These are phyloP conservation scores for Pythium guiyangense DNA, from an alignment of 352 stramenopile genomes.

Conservation along the genomic window DNA sequence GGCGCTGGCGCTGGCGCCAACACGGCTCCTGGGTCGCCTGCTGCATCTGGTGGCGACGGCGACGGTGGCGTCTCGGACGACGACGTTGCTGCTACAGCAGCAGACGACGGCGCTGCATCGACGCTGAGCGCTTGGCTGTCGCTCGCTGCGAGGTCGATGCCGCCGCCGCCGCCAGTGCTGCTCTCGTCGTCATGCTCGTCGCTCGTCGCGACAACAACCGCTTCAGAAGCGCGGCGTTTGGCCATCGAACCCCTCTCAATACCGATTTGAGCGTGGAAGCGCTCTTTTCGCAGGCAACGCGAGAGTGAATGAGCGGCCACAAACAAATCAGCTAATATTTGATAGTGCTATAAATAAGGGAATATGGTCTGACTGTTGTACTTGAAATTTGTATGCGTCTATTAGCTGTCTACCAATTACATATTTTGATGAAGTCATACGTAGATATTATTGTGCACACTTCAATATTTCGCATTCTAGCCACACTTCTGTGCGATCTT, in stretches of 20 bases:
- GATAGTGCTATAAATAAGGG: too few relatives aligned
- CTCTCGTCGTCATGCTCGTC: background rate
- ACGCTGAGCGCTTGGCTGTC: background rate
- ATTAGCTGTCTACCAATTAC: background rate
- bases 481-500: too few relatives aligned
- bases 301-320: too few relatives aligned
- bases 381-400: background rate
- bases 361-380: too few relatives aligned
- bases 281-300: background rate
- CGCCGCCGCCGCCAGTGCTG: too few relatives aligned
- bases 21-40: background rate
- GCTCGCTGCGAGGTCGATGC: background rate
- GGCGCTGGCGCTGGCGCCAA: background rate
- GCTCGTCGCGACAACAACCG: background rate
- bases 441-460: background rate
- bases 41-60: background rate
- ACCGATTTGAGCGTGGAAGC: conserved; percentile 2
- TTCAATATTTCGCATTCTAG: background rate
- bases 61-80: too few relatives aligned
- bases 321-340: too few relatives aligned
- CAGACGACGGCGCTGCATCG: background rate
- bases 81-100: background rate
- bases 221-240: conserved; percentile 7
- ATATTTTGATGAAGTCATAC: background rate
- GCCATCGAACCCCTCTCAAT: conserved; percentile 8